phyloP scores from a whole-genome alignment of 176 grass and related monocot genomes.

The Thinopyrum elongatum region DNA sequence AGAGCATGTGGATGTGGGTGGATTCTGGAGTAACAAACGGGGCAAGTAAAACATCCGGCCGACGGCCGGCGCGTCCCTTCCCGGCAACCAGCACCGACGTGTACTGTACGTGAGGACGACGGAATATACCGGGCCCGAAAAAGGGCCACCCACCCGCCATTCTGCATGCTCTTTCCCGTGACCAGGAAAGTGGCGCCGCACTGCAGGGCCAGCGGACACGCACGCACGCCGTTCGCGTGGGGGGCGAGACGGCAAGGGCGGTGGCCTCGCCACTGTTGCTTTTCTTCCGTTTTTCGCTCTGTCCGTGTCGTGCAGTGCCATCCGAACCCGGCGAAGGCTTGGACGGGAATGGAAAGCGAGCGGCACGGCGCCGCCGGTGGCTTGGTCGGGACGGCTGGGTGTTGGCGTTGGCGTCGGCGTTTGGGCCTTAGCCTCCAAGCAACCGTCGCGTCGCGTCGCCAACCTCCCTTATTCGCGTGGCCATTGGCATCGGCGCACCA shows the following conservation, averaged over 20 bases:
- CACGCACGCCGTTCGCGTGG: neutral
- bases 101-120: neutral
- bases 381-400: slow-evolving; percentile 1
- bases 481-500: neutral
- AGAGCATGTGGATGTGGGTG: neutral
- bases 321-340: neutral
- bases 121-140: no score
- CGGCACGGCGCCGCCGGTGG: neutral
- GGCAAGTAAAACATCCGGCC: neutral
- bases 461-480: neutral
- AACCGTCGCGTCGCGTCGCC: slow-evolving; percentile 18
- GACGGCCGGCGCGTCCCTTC: neutral
- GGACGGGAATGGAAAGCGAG: neutral
- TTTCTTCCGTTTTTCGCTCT: neutral
- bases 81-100: neutral
- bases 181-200: neutral
- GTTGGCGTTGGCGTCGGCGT: neutral
- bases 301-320: neutral
- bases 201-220: neutral
- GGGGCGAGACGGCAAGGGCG: no score
- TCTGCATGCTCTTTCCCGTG: neutral
- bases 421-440: slow-evolving; percentile 37
- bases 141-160: no score
- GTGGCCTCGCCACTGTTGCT: no score
- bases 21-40: neutral